These are phyloP conservation scores for Hortaea sp. DNA, from an alignment of 2,329 filamentous ascomycete genomes.

Conservation along the genomic window DNA sequence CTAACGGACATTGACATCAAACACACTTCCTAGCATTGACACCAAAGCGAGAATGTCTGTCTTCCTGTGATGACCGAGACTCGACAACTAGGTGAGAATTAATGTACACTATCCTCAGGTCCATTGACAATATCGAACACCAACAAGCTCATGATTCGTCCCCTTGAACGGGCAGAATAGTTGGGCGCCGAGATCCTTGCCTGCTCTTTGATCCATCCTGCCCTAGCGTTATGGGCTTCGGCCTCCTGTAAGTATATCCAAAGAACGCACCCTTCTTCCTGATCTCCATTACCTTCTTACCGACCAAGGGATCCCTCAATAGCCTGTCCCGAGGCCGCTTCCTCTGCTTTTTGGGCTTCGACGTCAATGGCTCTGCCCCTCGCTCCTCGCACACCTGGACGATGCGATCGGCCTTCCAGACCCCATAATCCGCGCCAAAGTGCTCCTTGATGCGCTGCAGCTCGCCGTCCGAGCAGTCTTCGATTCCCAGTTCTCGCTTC, in stretches of 20 bases:
- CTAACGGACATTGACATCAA: too few species aligned
- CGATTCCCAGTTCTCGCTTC: slow-evolving; percentile 21
- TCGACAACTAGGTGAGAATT: not conserved
- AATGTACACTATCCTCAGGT: not conserved
- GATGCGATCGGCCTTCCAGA: slow-evolving; percentile 19
- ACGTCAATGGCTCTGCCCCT: slow-evolving; percentile 4
- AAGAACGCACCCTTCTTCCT: slow-evolving; percentile 76
- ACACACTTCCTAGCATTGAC: too few species aligned
- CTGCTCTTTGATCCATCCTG: slow-evolving; percentile 6
- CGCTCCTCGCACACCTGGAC: slow-evolving; percentile 16
- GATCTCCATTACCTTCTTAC: slow-evolving; percentile 61
- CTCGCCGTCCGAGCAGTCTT: slow-evolving; percentile 18
- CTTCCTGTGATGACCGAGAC: slow-evolving; percentile 97
- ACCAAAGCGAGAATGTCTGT: slow-evolving; percentile 98
- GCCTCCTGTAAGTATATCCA: slow-evolving; percentile 72
- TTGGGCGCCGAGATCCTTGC: slow-evolving; percentile 11
- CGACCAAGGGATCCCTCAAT: slow-evolving; percentile 60
- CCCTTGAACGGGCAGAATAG: slow-evolving; percentile 14
- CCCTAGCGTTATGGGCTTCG: slow-evolving; percentile 17
- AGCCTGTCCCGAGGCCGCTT: slow-evolving; percentile 79
- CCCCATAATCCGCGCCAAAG: slow-evolving; percentile 19
- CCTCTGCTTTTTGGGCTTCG: slow-evolving; percentile 47
- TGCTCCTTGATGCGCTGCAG: slow-evolving; percentile 22
- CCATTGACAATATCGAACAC: not conserved
- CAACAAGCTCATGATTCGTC: not conserved